Conservation (phyloP, 208 protist genomes). For the Acanthamoeba royreba region DNA sequence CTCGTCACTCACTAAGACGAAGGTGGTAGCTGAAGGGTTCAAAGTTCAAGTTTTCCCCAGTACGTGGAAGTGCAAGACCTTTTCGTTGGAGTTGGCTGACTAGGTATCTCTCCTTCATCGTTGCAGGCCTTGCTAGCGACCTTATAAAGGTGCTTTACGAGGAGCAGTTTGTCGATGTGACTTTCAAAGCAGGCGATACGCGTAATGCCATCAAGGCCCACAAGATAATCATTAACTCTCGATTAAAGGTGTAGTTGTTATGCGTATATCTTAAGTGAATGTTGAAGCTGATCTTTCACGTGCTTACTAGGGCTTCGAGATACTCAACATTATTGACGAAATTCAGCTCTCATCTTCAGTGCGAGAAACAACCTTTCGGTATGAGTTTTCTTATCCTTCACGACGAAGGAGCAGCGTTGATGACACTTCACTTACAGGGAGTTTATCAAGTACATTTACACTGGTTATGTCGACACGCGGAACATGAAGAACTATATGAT, state of each 20-base stretch:
- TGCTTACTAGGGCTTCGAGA: neutral
- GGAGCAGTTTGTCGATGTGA: neutral
- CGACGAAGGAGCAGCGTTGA: too few species aligned
- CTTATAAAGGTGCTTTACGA: neutral
- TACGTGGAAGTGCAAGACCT: too few species aligned
- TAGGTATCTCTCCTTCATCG: too few species aligned
- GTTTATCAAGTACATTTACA: slow-evolving; percentile 36
- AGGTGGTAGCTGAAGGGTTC: slow-evolving; percentile 32
- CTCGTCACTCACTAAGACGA: neutral
- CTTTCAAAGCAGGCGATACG: slow-evolving; percentile 10
- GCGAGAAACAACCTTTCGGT: slow-evolving; percentile 34
- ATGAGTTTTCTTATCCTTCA: neutral
- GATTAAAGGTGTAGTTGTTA: neutral
- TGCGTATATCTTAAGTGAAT: too few species aligned
- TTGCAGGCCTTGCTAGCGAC: neutral
- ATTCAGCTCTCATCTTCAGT: slow-evolving; percentile 3
- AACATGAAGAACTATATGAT: slow-evolving; percentile 43
- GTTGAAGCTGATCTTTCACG: too few species aligned
- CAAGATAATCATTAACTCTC: slow-evolving; percentile 13
- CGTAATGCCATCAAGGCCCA: slow-evolving; percentile 17
- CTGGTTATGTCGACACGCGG: neutral
- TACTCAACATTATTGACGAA: slow-evolving; percentile 5
- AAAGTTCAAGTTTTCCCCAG: slow-evolving; percentile 6
- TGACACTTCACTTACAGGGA: too few species aligned
- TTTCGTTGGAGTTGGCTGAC: neutral